phyloP scores from a whole-genome alignment of 176 grass and related monocot species.

The Phoenix roebelenii region DNA sequence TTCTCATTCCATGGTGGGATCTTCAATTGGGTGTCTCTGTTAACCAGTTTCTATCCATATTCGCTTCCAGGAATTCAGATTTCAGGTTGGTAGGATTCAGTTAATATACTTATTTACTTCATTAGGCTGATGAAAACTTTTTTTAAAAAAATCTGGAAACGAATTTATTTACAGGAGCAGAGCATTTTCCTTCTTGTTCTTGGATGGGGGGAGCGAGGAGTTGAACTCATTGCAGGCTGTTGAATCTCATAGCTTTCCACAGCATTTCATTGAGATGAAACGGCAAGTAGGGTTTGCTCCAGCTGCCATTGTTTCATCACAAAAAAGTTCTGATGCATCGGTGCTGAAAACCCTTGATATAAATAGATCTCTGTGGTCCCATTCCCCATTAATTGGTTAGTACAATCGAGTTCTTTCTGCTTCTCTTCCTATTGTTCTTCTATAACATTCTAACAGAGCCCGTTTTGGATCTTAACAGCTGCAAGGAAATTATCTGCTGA shows the following conservation, averaged over 20 bases:
- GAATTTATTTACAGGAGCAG: slow-evolving; percentile 44
- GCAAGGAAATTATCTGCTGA: slow-evolving; percentile 47
- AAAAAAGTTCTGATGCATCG: slow-evolving; percentile 30
- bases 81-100: slow-evolving; percentile 37
- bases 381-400: slow-evolving; percentile 68
- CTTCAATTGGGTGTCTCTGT: slow-evolving; percentile 85
- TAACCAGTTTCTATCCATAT: slow-evolving; percentile 83
- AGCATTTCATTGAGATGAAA: slow-evolving; percentile 62
- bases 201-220: slow-evolving; percentile 60
- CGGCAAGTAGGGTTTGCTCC: slow-evolving; percentile 70
- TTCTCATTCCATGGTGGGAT: slow-evolving; percentile 96
- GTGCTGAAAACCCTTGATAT: slow-evolving; percentile 68
- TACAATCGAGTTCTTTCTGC: background rate
- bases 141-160: too few relatives aligned
- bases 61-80: slow-evolving; percentile 50
- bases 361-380: slow-evolving; percentile 43
- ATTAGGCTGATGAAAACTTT: too few relatives aligned
- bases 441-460: background rate
- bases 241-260: slow-evolving; percentile 70
- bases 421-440: background rate
- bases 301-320: slow-evolving; percentile 55
- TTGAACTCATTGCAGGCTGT: slow-evolving; percentile 54
- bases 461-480: slow-evolving; percentile 24
- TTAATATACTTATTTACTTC: too few relatives aligned
- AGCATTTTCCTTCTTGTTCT: slow-evolving; percentile 79